Evolutionary conservation across 176 grass and related monocot genomes (phyloP), one percentile per base, ranked within the genome.

Genomic region (Tillandsia leiboldiana): DNA sequence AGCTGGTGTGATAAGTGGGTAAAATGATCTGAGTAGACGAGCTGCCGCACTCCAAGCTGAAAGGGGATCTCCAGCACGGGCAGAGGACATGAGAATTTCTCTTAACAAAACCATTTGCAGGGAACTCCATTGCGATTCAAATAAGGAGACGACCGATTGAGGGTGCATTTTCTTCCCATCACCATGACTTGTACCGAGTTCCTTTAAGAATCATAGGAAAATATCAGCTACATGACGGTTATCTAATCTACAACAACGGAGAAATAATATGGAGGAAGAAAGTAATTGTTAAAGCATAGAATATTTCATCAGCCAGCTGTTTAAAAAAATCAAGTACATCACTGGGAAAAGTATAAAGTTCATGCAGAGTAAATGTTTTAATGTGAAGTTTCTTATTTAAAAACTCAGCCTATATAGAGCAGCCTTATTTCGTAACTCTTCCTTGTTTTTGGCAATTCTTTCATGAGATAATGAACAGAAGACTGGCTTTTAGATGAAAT

Each of bases 1-100:
- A 81, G 87, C 87, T 75, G 94, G 87, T 27, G 94, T 99, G 66
- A 99, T 99, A 56, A 99, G 94, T 12, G 94, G 94, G 57, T 99
- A 99, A 87, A 99, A 99, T 64, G 87, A 93, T 68, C 94, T 81
- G 77, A 99, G 90, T 73, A 99, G 84, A 77, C 94, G 90, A 81
- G 94, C 90, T 53, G 87, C 94, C 59, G 94, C 87, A 24, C 90
- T 92, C 94, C 94, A 99, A 9, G 94, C 91, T 1, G 94, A 85
- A 47, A 99, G 82, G 2, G 94, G 94, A 79, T 99, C 94, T 1
- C 87, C 84, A 69, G 94, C 89, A 13, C 90, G 89, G 68, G 93
- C 91, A 2, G 94, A 99, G 54, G 94, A 99, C 82, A 99, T 88
- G 74, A 99, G 63, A 83, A 99, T 99, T 82, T 99, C 94, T 83